phyloP scores from a whole-genome alignment of 2,329 filamentous ascomycete genomes.

The Fusarium devonianum region DNA sequence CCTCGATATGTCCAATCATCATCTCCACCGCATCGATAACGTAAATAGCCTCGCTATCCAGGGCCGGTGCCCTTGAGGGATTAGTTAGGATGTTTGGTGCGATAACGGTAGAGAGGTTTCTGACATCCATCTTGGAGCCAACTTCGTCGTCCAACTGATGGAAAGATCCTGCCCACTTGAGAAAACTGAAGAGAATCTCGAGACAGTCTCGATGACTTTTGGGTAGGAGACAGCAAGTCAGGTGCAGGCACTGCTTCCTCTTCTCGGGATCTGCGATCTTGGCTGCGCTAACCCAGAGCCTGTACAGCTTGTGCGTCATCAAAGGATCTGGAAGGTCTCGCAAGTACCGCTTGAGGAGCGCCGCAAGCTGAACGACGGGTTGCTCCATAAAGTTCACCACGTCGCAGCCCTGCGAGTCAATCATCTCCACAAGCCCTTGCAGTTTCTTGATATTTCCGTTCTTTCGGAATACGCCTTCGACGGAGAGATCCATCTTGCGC shows the following conservation, averaged over 20 bases:
- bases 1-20: constrained; percentile 90
- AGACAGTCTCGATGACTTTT: constrained; percentile 93
- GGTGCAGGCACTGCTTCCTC: constrained; percentile 83
- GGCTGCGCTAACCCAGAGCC: constrained; percentile 87
- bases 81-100: constrained; percentile 92
- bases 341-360: constrained; percentile 92
- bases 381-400: constrained; percentile 86
- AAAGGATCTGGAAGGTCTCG: constrained; percentile 93
- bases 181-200: constrained; percentile 93
- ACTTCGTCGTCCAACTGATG: constrained; percentile 96
- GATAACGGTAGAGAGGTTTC: constrained; percentile 96
- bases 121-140: constrained; percentile 98
- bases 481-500: constrained; percentile 98
- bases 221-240: constrained; percentile 90
- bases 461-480: constrained; percentile 98
- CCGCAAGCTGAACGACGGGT: constrained; percentile 91
- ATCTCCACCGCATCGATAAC: constrained; percentile 93
- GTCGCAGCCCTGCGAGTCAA: constrained; percentile 86
- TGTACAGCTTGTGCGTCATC: constrained; percentile 93
- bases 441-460: constrained; percentile 98
- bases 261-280: constrained; percentile 85
- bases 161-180: constrained; percentile 98
- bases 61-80: constrained; percentile 66
- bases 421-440: constrained; percentile 82
- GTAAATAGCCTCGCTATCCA: constrained; percentile 88